Evolutionary conservation across 2,329 filamentous ascomycete genomes (phyloP), one percentile per base, ranked within the genome.

Genomic region (Pseudohalonectria lignicola): DNA sequence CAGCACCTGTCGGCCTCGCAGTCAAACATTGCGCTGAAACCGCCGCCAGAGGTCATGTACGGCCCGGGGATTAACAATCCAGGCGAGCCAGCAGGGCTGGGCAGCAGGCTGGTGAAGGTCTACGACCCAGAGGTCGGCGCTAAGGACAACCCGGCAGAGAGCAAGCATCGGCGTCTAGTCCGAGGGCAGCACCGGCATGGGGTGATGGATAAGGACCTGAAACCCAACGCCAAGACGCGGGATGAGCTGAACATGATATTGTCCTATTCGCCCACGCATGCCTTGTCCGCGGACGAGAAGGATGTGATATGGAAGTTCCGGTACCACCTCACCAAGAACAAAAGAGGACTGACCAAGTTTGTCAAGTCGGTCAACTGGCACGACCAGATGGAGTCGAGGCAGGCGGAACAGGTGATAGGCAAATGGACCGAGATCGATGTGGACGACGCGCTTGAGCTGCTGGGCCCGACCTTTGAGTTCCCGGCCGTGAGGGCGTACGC

Each of bases 371-470:
- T 95, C 29, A 88, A 93, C 47, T 98, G 92, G 90, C 77, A 76
- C 36, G 90, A 94, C 55, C 73, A 76, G 34, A 77, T 78, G 43
- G 90, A 98, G 65, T 79, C 84, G 4, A 81, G 84, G 42, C 87
- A 95, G 62, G 88, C 90, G 5, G 84, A 92, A 18, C 86, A 93
- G 43, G 77, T 98, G 4, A 71, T 98, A 15, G 78, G 82, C 0
- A 90, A 88, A 49, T 98, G 92, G 92, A 93, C 85, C 0, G 86
- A 94, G 47, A 94, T 98, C 41, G 92, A 96, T 53, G 81, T 98
- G 5, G 93, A 98, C 50, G 92, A 96, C 63, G 92, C 90, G 15
- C 71, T 98, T 32, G 92, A 98, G 57, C 69, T 98, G 10, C 76
- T 98, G 1, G 92, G 92, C 0, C 90, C 92, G 9, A 87, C 83